Conservation (phyloP, 306 rosid species). For the Cucumis melo region DNA sequence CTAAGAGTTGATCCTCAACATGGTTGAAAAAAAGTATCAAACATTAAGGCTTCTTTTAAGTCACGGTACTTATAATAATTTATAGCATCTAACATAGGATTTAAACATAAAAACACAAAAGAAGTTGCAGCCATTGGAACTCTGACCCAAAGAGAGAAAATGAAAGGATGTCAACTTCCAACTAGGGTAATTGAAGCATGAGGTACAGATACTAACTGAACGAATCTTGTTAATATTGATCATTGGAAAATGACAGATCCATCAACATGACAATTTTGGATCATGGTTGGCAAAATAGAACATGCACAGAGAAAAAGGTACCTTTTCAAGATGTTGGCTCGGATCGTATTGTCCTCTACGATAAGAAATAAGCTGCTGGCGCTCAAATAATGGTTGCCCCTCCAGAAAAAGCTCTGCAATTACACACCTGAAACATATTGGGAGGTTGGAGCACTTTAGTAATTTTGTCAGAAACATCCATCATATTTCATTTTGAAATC, state of each 20-base stretch:
- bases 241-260: background rate
- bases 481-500: background rate
- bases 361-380: conserved; percentile 91
- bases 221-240: background rate
- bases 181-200: background rate
- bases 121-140: background rate
- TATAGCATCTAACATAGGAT: background rate
- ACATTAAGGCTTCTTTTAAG: background rate
- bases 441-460: conserved; percentile 6
- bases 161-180: background rate
- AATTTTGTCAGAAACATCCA: background rate
- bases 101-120: background rate
- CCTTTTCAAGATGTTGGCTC: conserved; percentile 87
- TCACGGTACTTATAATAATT: background rate
- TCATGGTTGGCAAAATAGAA: background rate
- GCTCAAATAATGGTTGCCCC: conserved; percentile 93
- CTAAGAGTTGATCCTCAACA: background rate
- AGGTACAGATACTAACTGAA: background rate
- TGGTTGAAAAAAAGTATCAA: background rate
- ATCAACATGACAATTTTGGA: background rate
- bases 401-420: conserved; percentile 98
- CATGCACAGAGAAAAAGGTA: conserved; percentile 11
- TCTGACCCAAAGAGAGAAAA: background rate
- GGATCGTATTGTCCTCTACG: conserved; percentile 98
- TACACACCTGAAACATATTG: conserved; percentile 59